A percentile compares a stretch with the other conserved stretches of the same genome.
phyloP scores from a whole-genome alignment of 352 stramenopile species.

The Globisporangium radiosum region DNA sequence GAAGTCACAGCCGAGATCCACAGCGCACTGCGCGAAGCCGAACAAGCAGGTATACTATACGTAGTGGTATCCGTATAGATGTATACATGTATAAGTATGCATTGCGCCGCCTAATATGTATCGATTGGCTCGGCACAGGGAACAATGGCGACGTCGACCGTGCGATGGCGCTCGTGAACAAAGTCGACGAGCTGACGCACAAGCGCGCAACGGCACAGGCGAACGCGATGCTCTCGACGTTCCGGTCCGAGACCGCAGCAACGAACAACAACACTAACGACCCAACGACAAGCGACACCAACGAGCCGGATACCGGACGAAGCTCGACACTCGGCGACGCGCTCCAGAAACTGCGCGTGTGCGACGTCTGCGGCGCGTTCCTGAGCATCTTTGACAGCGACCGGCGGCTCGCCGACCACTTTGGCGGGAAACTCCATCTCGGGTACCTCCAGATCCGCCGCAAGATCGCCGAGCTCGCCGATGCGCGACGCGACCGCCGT shows the following conservation, averaged over 20 bases:
- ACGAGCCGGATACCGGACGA: conserved; percentile 5
- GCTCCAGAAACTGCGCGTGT: conserved; percentile 86
- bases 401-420: conserved; percentile 84
- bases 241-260: conserved; percentile 17
- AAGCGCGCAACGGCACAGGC: conserved; percentile 41
- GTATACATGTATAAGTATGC: not conserved
- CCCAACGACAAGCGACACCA: conserved; percentile 1
- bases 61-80: not conserved
- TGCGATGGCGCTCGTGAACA: conserved; percentile 53
- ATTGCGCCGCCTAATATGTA: not conserved
- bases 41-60: conserved; percentile 27
- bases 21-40: conserved; percentile 46
- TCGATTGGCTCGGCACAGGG: conserved; percentile 9
- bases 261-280: not conserved
- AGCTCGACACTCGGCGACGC: conserved; percentile 18
- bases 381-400: conserved; percentile 91
- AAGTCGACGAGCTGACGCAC: conserved; percentile 57
- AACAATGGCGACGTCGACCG: conserved; percentile 51
- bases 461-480: conserved; percentile 73
- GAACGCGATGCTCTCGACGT: conserved; percentile 32
- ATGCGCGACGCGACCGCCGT: conserved; percentile 22
- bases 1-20: conserved; percentile 73
- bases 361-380: conserved; percentile 88
- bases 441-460: conserved; percentile 86
- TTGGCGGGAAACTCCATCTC: conserved; percentile 87